Evolutionary conservation across 306 rosid genomes (phyloP), one percentile per base, ranked within the genome.

Genomic region (Macrotyloma uniflorum): DNA sequence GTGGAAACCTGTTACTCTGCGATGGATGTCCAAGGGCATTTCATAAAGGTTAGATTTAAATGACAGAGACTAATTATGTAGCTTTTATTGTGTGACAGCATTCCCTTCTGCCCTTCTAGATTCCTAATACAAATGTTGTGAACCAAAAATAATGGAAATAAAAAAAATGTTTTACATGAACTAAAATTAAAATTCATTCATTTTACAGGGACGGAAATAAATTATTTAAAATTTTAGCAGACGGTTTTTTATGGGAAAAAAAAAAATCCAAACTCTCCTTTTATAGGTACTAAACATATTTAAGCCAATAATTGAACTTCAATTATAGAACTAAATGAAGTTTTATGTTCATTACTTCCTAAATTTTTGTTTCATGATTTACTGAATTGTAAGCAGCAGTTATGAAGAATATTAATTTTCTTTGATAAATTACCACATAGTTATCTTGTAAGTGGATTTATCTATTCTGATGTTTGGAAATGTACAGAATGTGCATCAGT

Each of bases 21-120:
- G 97, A 95, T 93, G 99, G 96, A 76, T 93, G 99, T 87, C 98
- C 98, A 40, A 90, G 98, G 93, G 95, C 98, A 26, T 93, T 93
- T 89, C 99, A 93, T 76, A 89, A 88, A 95, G 99, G 99, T 95
- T 45, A 85, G 88, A 82, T 57, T 50, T 78, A 72, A 67, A 66
- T 70, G 42, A 49, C 43, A 54, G 50, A 51, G 15, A 49, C 70
- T 23, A 50, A 35, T 69, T 45, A 30, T 54, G 57, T 67, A 66
- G 69, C 61, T 63, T 18, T 46, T 30, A 7, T 30, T 45, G 53
- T 70, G 46, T 66, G 12, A 13, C n/a, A 67, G 24, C 23, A 38
- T 26, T 43, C 55, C 50, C 9, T 49, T 55, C 30, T 22, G 11
- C 42, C 8, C 8, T 36, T 8, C 42, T n/a, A n/a, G n/a, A n/a